Percentiles rank a stretch among this genome's conserved stretches.
phyloP scores from a whole-genome alignment of 1,284 basidiomycete genomes.

The Cerrena zonata region DNA sequence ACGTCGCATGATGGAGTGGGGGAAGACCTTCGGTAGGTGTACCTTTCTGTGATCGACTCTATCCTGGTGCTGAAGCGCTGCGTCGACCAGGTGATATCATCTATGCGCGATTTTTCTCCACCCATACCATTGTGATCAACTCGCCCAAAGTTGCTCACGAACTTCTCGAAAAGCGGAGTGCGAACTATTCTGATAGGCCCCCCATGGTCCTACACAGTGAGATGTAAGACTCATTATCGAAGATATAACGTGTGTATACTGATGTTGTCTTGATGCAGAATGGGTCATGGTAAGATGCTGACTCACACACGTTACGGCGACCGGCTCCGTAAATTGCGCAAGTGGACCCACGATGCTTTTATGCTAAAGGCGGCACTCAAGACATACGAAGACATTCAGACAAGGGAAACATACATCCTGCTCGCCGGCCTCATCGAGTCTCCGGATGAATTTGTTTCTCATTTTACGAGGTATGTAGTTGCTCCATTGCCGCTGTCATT shows the following conservation, averaged over 20 bases:
- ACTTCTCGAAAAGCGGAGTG: slow-evolving; percentile 37
- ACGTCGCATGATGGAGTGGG: slow-evolving; percentile 3
- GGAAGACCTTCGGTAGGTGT: slow-evolving; percentile 4
- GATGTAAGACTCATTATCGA: slow-evolving; percentile 17
- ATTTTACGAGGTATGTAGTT: slow-evolving; percentile 23
- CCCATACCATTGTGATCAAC: slow-evolving; percentile 33
- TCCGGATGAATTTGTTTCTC: slow-evolving; percentile 21
- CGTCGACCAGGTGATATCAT: slow-evolving; percentile 29
- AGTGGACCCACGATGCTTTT: slow-evolving; percentile 26
- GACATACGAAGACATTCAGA: slow-evolving; percentile 22
- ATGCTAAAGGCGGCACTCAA: slow-evolving; percentile 14
- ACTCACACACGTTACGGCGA: slow-evolving; percentile 25
- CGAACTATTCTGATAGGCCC: slow-evolving; percentile 35
- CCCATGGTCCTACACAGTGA: slow-evolving; percentile 23
- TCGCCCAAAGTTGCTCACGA: slow-evolving; percentile 31
- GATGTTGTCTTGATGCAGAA: slow-evolving; percentile 7
- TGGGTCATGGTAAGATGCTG: slow-evolving; percentile 22
- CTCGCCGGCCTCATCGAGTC: slow-evolving; percentile 18
- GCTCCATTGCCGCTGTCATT: neutral
- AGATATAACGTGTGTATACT: neutral
- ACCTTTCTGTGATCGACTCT: neutral
- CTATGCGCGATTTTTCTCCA: slow-evolving; percentile 30
- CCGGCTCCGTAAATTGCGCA: slow-evolving; percentile 26
- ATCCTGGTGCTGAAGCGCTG: neutral
- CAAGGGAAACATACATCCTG: slow-evolving; percentile 22